These are phyloP conservation scores for Sungouiozyma ichnusensis DNA, from an alignment of 805 yeast genomes.

Conservation along the genomic window DNA sequence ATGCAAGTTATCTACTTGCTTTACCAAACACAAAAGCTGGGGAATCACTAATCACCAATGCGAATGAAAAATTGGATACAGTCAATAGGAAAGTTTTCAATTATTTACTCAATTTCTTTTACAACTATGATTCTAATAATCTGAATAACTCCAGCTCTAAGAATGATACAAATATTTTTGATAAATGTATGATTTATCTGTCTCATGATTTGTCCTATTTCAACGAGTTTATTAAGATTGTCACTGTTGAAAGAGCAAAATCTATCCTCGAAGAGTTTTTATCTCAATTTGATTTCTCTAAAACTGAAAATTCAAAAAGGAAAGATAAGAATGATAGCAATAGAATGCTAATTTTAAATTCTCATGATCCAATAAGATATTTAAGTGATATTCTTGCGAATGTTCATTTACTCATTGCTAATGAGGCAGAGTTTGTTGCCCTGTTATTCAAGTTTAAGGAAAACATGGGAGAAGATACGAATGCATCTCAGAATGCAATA, in stretches of 20 bases:
- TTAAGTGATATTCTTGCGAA: conserved; percentile 84
- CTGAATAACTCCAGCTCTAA: conserved; percentile 10
- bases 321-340: conserved; percentile 28
- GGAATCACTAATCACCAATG: conserved; percentile 48
- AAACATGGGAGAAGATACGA: conserved; percentile 6
- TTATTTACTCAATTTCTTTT: conserved; percentile 29
- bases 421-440: conserved; percentile 69
- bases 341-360: conserved; percentile 40
- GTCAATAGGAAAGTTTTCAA: conserved; percentile 47
- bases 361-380: conserved; percentile 73
- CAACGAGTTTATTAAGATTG: conserved; percentile 47
- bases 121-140: conserved; percentile 19
- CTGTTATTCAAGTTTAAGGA: conserved; percentile 41
- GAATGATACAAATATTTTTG: conserved; percentile 18
- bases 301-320: conserved; percentile 8
- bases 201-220: conserved; percentile 40
- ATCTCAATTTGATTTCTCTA: conserved; percentile 36
- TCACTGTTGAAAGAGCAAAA: conserved; percentile 63
- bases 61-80: conserved; percentile 39
- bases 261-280: conserved; percentile 56
- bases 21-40: conserved; percentile 61
- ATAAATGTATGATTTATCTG: conserved; percentile 27
- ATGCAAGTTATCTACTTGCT: conserved; percentile 61
- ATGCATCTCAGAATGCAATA: conserved; percentile 12
- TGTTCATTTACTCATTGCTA: conserved; percentile 74